These are phyloP conservation scores for Aspergillus baeticus DNA, from an alignment of 495 filamentous ascomycete genomes.

Conservation along the genomic window DNA sequence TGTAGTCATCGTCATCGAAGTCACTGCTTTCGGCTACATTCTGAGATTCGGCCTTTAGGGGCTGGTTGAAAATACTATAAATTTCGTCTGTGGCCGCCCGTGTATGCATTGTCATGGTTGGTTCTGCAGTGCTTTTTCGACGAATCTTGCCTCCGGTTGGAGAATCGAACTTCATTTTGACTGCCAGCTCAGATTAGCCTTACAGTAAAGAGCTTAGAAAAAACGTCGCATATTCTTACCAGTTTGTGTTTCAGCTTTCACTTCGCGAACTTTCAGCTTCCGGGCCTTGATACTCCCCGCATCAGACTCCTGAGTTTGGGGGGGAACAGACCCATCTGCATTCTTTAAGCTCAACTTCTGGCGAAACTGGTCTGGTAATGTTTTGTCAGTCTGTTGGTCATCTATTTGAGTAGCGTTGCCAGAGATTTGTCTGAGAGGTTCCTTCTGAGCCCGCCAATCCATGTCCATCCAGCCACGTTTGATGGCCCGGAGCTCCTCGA, in stretches of 20 bases:
- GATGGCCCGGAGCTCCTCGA: slow-evolving; percentile 86
- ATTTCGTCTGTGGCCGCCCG: slow-evolving; percentile 95
- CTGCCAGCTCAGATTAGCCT: slow-evolving; percentile 42
- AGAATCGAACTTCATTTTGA: slow-evolving; percentile 90
- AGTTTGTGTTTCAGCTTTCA: slow-evolving; percentile 78
- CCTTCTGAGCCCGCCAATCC: slow-evolving; percentile 56
- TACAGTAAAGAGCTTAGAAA: not conserved
- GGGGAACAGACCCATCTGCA: slow-evolving; percentile 14
- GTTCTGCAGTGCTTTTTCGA: slow-evolving; percentile 72
- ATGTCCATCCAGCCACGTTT: slow-evolving; percentile 73
- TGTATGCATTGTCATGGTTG: slow-evolving; percentile 97
- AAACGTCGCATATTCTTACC: slow-evolving; percentile 49
- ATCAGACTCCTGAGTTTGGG: slow-evolving; percentile 22
- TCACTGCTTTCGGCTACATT: slow-evolving; percentile 51
- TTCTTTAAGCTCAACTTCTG: slow-evolving; percentile 31
- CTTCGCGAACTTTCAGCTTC: slow-evolving; percentile 74
- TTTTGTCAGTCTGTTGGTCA: slow-evolving; percentile 15
- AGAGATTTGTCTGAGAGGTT: slow-evolving; percentile 39
- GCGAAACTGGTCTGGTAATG: slow-evolving; percentile 26
- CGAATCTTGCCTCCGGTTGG: slow-evolving; percentile 75
- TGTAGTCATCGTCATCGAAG: slow-evolving; percentile 73
- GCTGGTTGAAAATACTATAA: slow-evolving; percentile 94
- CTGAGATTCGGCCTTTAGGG: slow-evolving; percentile 59
- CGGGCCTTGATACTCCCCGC: slow-evolving; percentile 42
- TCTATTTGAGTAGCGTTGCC: slow-evolving; percentile 30